phyloP scores from a whole-genome alignment of 106 monocot genomes.

The Dioscorea zingiberensis region DNA sequence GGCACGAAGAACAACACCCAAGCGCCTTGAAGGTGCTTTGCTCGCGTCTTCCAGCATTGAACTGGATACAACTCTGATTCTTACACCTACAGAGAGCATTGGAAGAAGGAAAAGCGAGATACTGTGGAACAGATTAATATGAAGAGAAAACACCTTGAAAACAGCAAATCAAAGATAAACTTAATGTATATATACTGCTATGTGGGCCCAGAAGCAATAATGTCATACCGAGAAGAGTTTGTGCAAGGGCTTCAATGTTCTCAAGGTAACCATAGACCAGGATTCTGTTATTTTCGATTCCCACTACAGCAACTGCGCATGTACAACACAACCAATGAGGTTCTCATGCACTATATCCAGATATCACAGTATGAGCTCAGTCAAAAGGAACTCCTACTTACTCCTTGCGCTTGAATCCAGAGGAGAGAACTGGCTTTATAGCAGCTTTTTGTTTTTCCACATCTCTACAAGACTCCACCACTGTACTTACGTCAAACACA shows the following conservation, averaged over 20 bases:
- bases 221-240: slow-evolving; percentile 55
- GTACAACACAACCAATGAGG: slow-evolving; percentile 39
- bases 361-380: slow-evolving; percentile 43
- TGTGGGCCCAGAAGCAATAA: too few relatives aligned
- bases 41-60: too few relatives aligned
- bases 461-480: slow-evolving; percentile 47
- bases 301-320: slow-evolving; percentile 58
- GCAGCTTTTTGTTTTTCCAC: slow-evolving; percentile 43
- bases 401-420: slow-evolving; percentile 63
- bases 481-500: slow-evolving; percentile 6
- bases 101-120: too few relatives aligned
- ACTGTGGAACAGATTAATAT: too few relatives aligned
- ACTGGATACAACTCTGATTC: too few relatives aligned
- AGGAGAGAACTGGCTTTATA: slow-evolving; percentile 53
- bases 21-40: slow-evolving; percentile 1
- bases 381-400: slow-evolving; percentile 41
- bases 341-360: slow-evolving; percentile 46
- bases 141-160: too few relatives aligned
- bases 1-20: slow-evolving; percentile 27
- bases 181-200: too few relatives aligned
- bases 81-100: too few relatives aligned
- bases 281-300: slow-evolving; percentile 41
- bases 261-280: slow-evolving; percentile 55
- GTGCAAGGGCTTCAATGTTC: slow-evolving; percentile 55
- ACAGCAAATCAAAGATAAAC: too few relatives aligned